phyloP scores from a whole-genome alignment of 1,284 basidiomycete species.

The Marasmius sp. region DNA sequence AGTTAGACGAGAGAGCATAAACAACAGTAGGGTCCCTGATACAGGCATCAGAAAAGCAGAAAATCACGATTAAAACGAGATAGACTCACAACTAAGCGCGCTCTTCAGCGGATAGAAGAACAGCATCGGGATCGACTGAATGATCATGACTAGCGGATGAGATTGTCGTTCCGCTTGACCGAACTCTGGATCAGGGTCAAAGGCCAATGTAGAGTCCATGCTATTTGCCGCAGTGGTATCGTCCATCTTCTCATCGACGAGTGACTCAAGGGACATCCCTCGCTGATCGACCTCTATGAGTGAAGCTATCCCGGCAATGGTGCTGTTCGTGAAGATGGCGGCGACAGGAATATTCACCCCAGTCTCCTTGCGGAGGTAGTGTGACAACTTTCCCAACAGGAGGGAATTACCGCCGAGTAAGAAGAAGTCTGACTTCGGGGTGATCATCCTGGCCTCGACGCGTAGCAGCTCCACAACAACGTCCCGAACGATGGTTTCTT shows the following conservation, averaged over 20 bases:
- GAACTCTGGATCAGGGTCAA: slow-evolving; percentile 4
- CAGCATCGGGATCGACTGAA: slow-evolving; percentile 40
- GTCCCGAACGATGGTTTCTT: slow-evolving; percentile 36
- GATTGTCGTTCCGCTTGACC: slow-evolving; percentile 22
- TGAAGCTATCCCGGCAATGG: slow-evolving; percentile 39
- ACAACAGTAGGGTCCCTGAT: slow-evolving; percentile 32
- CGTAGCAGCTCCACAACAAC: slow-evolving; percentile 40
- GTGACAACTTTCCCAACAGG: slow-evolving; percentile 42
- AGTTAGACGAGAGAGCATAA: slow-evolving; percentile 30
- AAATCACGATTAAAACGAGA: background rate
- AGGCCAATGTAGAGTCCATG: slow-evolving; percentile 6
- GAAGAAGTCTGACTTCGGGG: slow-evolving; percentile 43
- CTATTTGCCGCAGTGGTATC: slow-evolving; percentile 1
- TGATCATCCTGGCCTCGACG: slow-evolving; percentile 34
- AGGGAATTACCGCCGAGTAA: slow-evolving; percentile 46
- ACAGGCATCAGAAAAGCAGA: background rate
- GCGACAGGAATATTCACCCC: slow-evolving; percentile 37
- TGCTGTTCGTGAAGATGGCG: slow-evolving; percentile 40
- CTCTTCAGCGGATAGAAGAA: slow-evolving; percentile 46
- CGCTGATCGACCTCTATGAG: slow-evolving; percentile 32
- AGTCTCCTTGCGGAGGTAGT: slow-evolving; percentile 39
- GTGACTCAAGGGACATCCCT: slow-evolving; percentile 2
- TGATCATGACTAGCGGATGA: slow-evolving; percentile 36
- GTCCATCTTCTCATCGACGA: slow-evolving; percentile 3
- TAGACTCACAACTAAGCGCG: slow-evolving; percentile 37